A percentile compares a stretch with the other conserved stretches of the same genome.
These are phyloP conservation scores for Orbilia javanica DNA, from an alignment of 2,329 filamentous ascomycete genomes.

Conservation along the genomic window DNA sequence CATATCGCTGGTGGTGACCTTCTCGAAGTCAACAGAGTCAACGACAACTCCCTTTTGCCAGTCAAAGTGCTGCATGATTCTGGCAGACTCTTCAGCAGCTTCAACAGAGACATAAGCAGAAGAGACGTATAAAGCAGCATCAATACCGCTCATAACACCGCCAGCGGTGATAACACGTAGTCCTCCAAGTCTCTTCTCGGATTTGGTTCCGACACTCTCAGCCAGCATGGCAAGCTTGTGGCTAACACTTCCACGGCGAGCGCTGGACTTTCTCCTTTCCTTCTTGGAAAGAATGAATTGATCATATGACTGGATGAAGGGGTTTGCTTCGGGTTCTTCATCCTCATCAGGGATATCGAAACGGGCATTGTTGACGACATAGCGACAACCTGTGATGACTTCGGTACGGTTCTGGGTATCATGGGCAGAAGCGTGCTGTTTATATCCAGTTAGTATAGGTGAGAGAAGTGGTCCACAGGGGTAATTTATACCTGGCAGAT, in stretches of 20 bases:
- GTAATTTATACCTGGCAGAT: conserved; percentile 74
- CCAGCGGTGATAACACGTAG: conserved; percentile 82
- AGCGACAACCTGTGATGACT: conserved; percentile 82
- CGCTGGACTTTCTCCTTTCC: conserved; percentile 86
- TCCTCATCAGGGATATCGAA: conserved; percentile 84
- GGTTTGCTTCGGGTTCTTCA: conserved; percentile 67
- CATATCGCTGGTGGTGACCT: conserved; percentile 1
- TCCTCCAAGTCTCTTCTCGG: conserved; percentile 73
- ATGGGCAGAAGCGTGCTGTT: conserved; percentile 41
- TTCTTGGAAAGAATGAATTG: conserved; percentile 71
- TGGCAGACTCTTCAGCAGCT: conserved; percentile 79
- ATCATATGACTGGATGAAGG: conserved; percentile 66
- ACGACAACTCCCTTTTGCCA: conserved; percentile 89
- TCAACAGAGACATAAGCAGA: conserved; percentile 84
- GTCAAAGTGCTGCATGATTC: conserved; percentile 78
- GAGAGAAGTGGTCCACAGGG: not conserved
- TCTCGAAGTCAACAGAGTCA: conserved; percentile 80
- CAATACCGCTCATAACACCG: conserved; percentile 82
- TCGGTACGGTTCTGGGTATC: conserved; percentile 74
- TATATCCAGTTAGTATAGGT: conserved; percentile 69
- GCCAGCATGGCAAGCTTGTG: conserved; percentile 61
- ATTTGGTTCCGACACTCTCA: conserved; percentile 33
- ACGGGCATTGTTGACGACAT: conserved; percentile 90
- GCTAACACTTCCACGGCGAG: conserved; percentile 80
- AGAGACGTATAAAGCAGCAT: conserved; percentile 86